Conservation (phyloP, 2,329 filamentous ascomycete species). For the Ceratocystis ficicola region DNA sequence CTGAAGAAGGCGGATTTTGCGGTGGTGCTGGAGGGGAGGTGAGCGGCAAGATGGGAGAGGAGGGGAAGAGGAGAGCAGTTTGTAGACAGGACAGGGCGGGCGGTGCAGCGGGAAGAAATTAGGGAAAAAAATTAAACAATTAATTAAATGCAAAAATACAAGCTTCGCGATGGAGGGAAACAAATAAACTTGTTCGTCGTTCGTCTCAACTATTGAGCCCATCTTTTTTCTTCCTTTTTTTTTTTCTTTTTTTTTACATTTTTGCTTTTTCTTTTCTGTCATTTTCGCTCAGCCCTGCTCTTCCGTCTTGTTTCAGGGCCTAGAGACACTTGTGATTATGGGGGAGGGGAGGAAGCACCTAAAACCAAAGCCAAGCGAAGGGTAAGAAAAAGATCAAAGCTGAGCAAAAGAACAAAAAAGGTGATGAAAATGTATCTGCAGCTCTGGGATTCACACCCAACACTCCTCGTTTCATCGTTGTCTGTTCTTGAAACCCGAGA, state of each 20-base stretch:
- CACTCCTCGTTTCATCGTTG: conserved; percentile 7
- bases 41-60: neutral
- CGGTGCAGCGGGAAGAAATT: neutral
- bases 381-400: neutral
- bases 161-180: neutral
- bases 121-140: conserved; percentile 9
- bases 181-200: neutral
- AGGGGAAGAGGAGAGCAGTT: neutral
- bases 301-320: neutral
- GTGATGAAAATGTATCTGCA: neutral
- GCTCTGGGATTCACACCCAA: neutral
- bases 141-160: conserved; percentile 10
- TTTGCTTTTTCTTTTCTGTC: neutral
- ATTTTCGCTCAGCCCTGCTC: neutral
- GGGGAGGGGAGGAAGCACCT: neutral
- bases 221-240: neutral
- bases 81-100: neutral
- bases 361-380: neutral
- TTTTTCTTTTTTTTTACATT: neutral
- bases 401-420: neutral
- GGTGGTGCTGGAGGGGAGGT: too few species aligned
- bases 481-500: neutral
- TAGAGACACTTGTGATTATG: neutral
- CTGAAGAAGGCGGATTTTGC: too few species aligned
- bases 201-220: neutral